phyloP scores from a whole-genome alignment of 106 monocot genomes.

The Dendrobium chrysotoxum region DNA sequence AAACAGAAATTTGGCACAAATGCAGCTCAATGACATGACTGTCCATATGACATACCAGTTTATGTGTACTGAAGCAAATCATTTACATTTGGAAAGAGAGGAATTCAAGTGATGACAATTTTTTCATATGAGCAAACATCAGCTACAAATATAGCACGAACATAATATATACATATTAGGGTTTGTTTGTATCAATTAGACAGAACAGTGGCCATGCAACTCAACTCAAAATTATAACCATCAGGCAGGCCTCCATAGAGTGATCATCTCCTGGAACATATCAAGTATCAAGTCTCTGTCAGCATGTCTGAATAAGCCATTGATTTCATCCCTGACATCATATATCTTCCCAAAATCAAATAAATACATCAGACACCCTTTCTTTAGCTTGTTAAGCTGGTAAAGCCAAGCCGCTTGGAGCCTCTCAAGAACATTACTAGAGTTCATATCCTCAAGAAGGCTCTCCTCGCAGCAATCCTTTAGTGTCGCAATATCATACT shows the following conservation, averaged over 20 bases:
- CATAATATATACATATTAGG: too few relatives aligned
- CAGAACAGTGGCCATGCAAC: too few relatives aligned
- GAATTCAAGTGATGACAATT: too few relatives aligned
- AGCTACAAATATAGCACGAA: too few relatives aligned
- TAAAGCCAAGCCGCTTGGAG: conserved; percentile 85
- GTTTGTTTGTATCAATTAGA: too few relatives aligned
- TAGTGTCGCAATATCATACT: conserved; percentile 65
- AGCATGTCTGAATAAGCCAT: conserved; percentile 52
- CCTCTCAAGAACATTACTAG: conserved; percentile 72
- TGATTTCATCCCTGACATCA: conserved; percentile 70
- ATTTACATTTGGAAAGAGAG: too few relatives aligned
- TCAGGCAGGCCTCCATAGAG: conserved; percentile 63
- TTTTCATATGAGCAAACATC: too few relatives aligned
- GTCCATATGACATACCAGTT: too few relatives aligned
- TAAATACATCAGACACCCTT: conserved; percentile 68
- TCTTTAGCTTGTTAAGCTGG: conserved; percentile 67
- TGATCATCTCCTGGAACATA: conserved; percentile 86
- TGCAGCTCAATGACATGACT: too few relatives aligned
- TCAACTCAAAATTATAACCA: not conserved
- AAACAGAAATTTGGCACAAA: too few relatives aligned
- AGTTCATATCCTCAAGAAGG: conserved; percentile 67
- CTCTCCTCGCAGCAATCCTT: conserved; percentile 90
- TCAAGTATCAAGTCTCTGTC: conserved; percentile 81
- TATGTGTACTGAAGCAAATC: too few relatives aligned
- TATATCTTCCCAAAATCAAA: conserved; percentile 90